Evolutionary conservation across 1,284 basidiomycete species (phyloP).

Genomic region (Puccinia horiana): DNA sequence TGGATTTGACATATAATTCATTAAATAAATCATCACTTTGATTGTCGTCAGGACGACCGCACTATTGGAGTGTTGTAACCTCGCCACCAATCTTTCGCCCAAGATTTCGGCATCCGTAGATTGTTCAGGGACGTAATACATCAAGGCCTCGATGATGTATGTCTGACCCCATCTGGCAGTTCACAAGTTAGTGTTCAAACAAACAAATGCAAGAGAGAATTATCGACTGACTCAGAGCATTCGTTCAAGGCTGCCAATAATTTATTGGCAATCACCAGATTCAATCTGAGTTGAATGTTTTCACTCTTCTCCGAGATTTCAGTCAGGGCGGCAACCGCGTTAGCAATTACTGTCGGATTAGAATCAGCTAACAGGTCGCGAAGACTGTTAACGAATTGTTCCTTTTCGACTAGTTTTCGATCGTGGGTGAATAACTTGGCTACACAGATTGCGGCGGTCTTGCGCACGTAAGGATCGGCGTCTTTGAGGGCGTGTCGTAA

Average conservation of each 20-base stretch:
- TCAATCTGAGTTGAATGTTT: conserved; percentile 78
- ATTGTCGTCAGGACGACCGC: conserved; percentile 90
- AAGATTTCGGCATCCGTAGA: conserved; percentile 87
- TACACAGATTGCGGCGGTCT: conserved; percentile 88
- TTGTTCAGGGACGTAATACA: conserved; percentile 87
- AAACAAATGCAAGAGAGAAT: no score
- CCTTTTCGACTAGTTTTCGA: conserved; percentile 76
- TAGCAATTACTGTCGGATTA: conserved; percentile 91
- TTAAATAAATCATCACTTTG: conserved; percentile 91
- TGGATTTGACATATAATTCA: conserved; percentile 98
- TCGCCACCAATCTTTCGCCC: conserved; percentile 86
- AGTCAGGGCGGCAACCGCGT: conserved; percentile 88
- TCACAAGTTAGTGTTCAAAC: not conserved
- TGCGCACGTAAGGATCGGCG: conserved; percentile 89
- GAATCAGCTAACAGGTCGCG: conserved; percentile 84
- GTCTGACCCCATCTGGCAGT: conserved; percentile 89
- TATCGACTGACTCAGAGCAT: conserved; percentile 76
- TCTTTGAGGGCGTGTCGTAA: conserved; percentile 84
- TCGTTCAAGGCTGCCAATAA: conserved; percentile 79
- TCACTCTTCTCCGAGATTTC: conserved; percentile 88
- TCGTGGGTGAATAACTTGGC: conserved; percentile 87
- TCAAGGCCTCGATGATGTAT: conserved; percentile 90
- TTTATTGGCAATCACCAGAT: conserved; percentile 77
- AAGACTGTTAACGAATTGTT: conserved; percentile 79
- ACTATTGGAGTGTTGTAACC: conserved; percentile 90